Evolutionary conservation across 495 filamentous ascomycete species (phyloP).

Genomic region (Neurospora sp.): DNA sequence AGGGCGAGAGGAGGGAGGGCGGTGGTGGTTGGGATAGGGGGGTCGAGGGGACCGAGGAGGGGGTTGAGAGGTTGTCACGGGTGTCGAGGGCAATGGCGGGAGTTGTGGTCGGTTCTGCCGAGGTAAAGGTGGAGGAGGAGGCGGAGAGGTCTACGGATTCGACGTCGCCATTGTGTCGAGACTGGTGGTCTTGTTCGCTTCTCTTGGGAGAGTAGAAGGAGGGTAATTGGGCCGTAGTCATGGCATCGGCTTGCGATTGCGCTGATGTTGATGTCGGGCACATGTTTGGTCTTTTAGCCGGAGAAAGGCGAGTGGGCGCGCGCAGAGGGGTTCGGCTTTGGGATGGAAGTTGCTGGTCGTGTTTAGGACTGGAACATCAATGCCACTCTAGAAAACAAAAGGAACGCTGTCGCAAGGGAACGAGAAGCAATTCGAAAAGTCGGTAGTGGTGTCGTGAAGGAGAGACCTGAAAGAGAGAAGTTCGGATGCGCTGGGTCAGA

Average conservation of each 20-base stretch:
- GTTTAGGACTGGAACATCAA: neutral
- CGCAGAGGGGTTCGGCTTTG: neutral
- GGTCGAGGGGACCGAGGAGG: slow-evolving; percentile 6
- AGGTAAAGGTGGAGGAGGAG: slow-evolving; percentile 1
- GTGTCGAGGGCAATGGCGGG: neutral
- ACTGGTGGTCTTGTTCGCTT: slow-evolving; percentile 14
- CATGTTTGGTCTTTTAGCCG: neutral
- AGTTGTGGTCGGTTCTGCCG: neutral
- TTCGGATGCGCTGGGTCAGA: neutral
- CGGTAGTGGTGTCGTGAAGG: neutral
- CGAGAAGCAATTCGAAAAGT: neutral
- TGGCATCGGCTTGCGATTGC: slow-evolving; percentile 17
- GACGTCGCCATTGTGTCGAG: slow-evolving; percentile 10
- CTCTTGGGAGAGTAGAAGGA: slow-evolving; percentile 38
- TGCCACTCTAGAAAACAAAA: neutral
- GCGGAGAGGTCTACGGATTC: slow-evolving; percentile 12
- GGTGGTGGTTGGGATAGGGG: slow-evolving; percentile 23
- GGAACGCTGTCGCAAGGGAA: neutral
- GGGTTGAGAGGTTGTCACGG: slow-evolving; percentile 7
- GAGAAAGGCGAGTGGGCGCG: neutral
- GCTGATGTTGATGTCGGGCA: neutral
- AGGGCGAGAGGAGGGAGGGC: slow-evolving; percentile 54
- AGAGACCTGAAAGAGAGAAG: neutral
- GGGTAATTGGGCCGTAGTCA: slow-evolving; percentile 20
- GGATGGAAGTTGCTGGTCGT: neutral